Base-by-base conservation (phyloP, 1,139 yeast genomes). In the Saccharomycopsis hybrid region DNA sequence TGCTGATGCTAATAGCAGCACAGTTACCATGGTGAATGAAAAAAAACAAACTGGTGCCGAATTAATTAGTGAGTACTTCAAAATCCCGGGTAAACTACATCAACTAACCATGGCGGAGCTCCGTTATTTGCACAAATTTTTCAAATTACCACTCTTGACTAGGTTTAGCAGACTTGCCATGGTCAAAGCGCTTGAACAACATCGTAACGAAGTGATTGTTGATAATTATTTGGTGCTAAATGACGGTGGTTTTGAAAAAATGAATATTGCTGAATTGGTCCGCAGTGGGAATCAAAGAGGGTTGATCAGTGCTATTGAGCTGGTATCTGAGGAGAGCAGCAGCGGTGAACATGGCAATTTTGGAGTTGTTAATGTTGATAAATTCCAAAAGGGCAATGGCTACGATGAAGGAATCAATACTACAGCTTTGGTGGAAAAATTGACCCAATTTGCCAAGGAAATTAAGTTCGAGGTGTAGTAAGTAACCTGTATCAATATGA, bases 271-370 rank as follows among this genome's bases (percentile, higher is more conserved):
- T 48, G 78, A 74, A 55, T 59, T 73, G 28, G 46, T 71, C 0
- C 41, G 58, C 30, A 73, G 76, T 3, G 70, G 73, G 48, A 61
- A 71, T 44, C 76, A 73, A 56, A 60, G 78, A 33, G 70, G 70
- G 44, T 59, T 73, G 48, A 61, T 72, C 1, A 47, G 29, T 30
- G 18, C 18, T 18, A 18, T 18, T 18, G 18, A 18, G 18, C 18
- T 18, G 18, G 18, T 18, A 18, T 18, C 18, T 18, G 39, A 28
- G 5, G 46, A 46, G 7, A 32, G 5, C 7, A 37, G n/a, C 8
- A 32, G 5, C 7, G n/a, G n/a, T 13, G 40, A 37, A 24, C 35
- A 31, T 11, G 37, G 31, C 27, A 9, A 4, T 5, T 18, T 30
- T 24, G 18, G 35, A 9, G 28, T 50, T n/a, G 13, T 31, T 2